Conservation (phyloP, 257 asterid species). For the Solanum ossicruentum region DNA sequence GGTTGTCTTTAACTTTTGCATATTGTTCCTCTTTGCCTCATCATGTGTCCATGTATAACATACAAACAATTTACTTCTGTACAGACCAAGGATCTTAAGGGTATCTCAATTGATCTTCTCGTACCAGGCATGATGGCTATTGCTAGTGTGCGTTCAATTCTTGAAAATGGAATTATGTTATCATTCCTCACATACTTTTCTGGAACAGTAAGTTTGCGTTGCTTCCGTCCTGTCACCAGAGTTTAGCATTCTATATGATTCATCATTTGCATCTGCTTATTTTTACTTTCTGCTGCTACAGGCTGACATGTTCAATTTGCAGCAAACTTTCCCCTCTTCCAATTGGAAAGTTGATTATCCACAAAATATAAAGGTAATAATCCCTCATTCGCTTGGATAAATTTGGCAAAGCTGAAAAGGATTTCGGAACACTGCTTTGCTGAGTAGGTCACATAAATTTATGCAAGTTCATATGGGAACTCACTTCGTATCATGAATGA, state of each 20-base stretch:
- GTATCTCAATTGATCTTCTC: conserved; percentile 89
- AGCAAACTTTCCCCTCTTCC: conserved; percentile 53
- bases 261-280: not conserved
- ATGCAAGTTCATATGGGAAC: not conserved
- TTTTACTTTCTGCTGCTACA: conserved; percentile 16
- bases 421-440: not conserved
- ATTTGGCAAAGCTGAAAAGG: not conserved
- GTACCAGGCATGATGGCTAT: conserved; percentile 98
- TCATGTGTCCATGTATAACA: conserved; percentile 10
- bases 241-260: not conserved
- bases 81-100: conserved; percentile 92
- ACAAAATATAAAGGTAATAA: conserved; percentile 65
- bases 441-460: not conserved
- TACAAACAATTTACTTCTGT: not conserved
- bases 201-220: conserved; percentile 61
- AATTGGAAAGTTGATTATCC: conserved; percentile 71
- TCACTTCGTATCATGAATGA: not conserved
- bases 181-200: conserved; percentile 88
- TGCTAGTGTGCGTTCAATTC: conserved; percentile 72
- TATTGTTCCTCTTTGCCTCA: not conserved
- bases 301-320: conserved; percentile 79
- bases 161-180: conserved; percentile 80
- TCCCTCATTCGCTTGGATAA: not conserved
- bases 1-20: not conserved
- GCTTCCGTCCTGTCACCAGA: conserved; percentile 1